Conservation (phyloP, 805 yeast genomes). For the Hyphopichia homilentoma region DNA sequence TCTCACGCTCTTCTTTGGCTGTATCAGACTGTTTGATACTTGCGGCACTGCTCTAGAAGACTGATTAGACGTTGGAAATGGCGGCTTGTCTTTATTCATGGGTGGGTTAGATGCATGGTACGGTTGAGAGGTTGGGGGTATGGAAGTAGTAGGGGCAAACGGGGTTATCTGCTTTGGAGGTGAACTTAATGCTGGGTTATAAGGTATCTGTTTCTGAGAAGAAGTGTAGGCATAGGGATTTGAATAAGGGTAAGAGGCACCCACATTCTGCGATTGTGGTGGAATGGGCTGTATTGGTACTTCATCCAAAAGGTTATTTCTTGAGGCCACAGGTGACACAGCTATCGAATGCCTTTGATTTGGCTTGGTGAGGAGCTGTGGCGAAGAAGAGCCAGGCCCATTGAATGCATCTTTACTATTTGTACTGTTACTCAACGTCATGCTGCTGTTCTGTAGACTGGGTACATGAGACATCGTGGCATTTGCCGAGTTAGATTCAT, state of each 20-base stretch:
- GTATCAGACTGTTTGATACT: slow-evolving; percentile 7
- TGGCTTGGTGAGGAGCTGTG: slow-evolving; percentile 6
- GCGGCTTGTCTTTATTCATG: background rate
- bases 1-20: slow-evolving; percentile 10
- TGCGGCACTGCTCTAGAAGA: slow-evolving; percentile 1
- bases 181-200: slow-evolving; percentile 4
- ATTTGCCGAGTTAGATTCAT: background rate
- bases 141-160: slow-evolving; percentile 1
- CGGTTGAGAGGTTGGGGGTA: background rate
- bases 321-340: slow-evolving; percentile 16
- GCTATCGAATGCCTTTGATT: slow-evolving; percentile 27
- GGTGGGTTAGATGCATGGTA: background rate
- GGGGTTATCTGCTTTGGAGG: slow-evolving; percentile 3
- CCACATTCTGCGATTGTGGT: background rate
- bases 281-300: too few species aligned
- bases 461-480: background rate
- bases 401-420: too few species aligned
- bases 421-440: too few species aligned
- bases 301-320: slow-evolving; percentile 1
- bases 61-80: too few species aligned
- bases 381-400: too few species aligned
- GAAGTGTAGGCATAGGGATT: too few species aligned
- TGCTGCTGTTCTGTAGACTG: slow-evolving; percentile 1
- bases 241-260: slow-evolving; percentile 1
- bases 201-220: too few species aligned